Evolutionary conservation across 2,329 filamentous ascomycete genomes (phyloP).

Genomic region (Fusarium sambucinum): DNA sequence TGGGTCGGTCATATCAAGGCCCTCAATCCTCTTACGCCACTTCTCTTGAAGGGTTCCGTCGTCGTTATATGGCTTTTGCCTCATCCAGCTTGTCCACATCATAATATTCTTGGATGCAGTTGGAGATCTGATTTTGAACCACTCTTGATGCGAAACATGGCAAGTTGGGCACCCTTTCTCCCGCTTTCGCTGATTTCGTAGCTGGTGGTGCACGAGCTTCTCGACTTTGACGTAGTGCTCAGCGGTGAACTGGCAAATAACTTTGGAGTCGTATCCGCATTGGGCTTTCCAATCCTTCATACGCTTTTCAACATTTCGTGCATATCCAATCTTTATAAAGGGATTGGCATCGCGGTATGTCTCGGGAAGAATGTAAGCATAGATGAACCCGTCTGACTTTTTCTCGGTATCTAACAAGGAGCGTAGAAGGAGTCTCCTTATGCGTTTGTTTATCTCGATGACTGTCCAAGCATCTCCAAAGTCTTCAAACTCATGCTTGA

Average conservation of each 20-base stretch:
- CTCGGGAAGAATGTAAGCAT: conserved; percentile 44
- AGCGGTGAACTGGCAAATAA: conserved; percentile 27
- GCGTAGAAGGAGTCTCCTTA: conserved; percentile 31
- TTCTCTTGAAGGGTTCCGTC: conserved; percentile 38
- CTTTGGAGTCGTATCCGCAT: conserved; percentile 46
- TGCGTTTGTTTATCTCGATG: conserved; percentile 30
- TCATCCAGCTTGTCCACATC: conserved; percentile 49
- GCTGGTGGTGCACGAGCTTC: conserved; percentile 48
- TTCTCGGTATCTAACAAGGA: neutral
- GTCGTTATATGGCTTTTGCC: conserved; percentile 47
- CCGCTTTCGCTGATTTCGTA: conserved; percentile 43
- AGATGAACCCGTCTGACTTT: conserved; percentile 37
- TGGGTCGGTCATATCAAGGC: conserved; percentile 43
- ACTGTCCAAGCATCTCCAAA: conserved; percentile 21
- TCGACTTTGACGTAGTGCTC: conserved; percentile 48
- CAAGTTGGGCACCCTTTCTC: conserved; percentile 47
- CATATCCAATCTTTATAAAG: conserved; percentile 51
- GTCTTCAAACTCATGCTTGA: conserved; percentile 37
- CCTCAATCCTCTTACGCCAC: conserved; percentile 43
- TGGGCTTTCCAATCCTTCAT: conserved; percentile 41
- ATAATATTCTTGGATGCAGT: conserved; percentile 34
- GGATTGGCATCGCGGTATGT: conserved; percentile 28
- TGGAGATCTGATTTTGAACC: conserved; percentile 44
- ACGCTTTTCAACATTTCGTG: conserved; percentile 37
- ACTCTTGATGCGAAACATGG: conserved; percentile 43